Evolutionary conservation across 257 asterid genomes (phyloP), one percentile per base, ranked within the genome.

Genomic region (Solanum sejunctum): DNA sequence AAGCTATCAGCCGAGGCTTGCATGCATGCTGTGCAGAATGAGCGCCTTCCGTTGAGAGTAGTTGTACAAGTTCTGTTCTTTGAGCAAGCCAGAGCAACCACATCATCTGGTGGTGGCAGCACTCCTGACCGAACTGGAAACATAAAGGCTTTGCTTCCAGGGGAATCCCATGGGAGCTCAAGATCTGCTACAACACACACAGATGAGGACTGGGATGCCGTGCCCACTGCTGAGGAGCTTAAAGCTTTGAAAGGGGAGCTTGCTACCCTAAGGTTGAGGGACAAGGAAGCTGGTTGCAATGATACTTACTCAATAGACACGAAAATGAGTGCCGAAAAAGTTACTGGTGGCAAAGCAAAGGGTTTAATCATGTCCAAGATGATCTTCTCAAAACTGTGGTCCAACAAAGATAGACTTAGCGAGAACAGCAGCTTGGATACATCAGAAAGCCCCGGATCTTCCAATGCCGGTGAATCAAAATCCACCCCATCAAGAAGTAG

Each of bases 381-480:
- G 90, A 86, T 94, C 12, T 91, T 95, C 83, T 87, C 94, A 11
- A 91, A 91, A 66, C 90, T 95, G n/a, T 95, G 98, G 98, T 93
- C 98, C 3, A 89, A 84, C 84, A 95, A 91, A 91, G 97, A 94
- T 12, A 88, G 92, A 82, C 86, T 84, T 13, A 90, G 94, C 0
- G 98, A 94, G 91, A 92, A 88, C 81, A 94, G 97, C 86, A 91
- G 97, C 90, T 95, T 97, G 1, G 99, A 94, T 80, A 92, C 98
- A 10, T 94, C 98, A 9, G 98, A 90, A 69, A 93, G 98, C 88
- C 95, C 91, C 2, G 93, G 95, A 52, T 95, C 98, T 2, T 91
- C 98, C 39, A 91, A 88, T 52, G 95, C 93, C 0, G 98, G 93
- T 82, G 98, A 93, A 72, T 89, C 89, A 8, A 93, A 91, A 86